These are phyloP conservation scores for Saccharomyces hybrid DNA, from an alignment of 1,139 yeast genomes.

Conservation along the genomic window DNA sequence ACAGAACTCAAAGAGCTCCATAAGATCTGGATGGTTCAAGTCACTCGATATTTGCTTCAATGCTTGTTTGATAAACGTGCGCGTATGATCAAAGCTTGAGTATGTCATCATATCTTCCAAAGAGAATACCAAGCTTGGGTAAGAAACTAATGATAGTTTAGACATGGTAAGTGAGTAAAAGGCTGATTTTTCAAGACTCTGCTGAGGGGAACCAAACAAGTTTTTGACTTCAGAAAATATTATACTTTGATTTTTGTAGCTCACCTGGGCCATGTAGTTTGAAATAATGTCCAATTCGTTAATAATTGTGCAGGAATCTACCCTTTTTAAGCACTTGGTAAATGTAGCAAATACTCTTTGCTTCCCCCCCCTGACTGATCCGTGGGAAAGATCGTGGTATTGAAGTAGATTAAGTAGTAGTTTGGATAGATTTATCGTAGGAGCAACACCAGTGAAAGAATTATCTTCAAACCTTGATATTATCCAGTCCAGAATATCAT, in stretches of 20 bases:
- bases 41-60: conserved; percentile 8
- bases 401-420: conserved; percentile 18
- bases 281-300: conserved; percentile 10
- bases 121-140: conserved; percentile 11
- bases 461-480: conserved; percentile 18
- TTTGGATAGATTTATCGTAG: conserved; percentile 11
- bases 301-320: conserved; percentile 11
- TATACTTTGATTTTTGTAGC: conserved; percentile 25
- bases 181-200: conserved; percentile 18
- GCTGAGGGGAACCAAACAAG: conserved; percentile 16
- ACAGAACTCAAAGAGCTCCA: conserved; percentile 20
- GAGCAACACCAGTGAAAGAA: conserved; percentile 17
- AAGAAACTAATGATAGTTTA: conserved; percentile 14
- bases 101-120: conserved; percentile 15
- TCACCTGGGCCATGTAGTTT: conserved; percentile 18
- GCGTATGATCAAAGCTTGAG: conserved; percentile 35
- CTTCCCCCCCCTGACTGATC: conserved; percentile 21
- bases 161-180: conserved; percentile 14
- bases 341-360: conserved; percentile 23
- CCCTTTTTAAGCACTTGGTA: conserved; percentile 13
- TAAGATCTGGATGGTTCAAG: conserved; percentile 6
- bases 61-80: conserved; percentile 20
- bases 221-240: conserved; percentile 21
- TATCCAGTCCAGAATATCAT: conserved; percentile 28
- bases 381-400: conserved; percentile 14